Evolutionary conservation across 2,329 filamentous ascomycete genomes (phyloP).

Genomic region (Fusarium sp.): DNA sequence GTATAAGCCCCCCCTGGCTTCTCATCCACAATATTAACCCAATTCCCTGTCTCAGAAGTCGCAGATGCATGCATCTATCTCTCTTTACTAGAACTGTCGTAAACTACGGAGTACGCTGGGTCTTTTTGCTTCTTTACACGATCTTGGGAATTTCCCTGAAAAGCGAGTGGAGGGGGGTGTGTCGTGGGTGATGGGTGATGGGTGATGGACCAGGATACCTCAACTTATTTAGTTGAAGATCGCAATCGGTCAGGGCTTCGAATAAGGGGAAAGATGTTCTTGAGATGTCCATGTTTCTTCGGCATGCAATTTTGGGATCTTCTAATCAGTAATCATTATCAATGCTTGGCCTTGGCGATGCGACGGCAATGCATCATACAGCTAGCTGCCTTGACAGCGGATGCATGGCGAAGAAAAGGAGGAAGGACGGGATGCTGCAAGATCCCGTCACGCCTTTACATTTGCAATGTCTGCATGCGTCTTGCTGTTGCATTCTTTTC

Average conservation of each 20-base stretch:
- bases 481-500: neutral
- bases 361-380: neutral
- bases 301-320: slow-evolving; percentile 28
- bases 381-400: neutral
- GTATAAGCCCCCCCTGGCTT: slow-evolving; percentile 14
- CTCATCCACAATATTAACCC: neutral
- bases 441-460: neutral
- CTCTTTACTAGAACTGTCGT: neutral
- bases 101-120: too few species aligned
- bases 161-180: slow-evolving; percentile 1
- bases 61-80: neutral
- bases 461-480: neutral
- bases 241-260: slow-evolving; percentile 27
- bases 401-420: neutral
- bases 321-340: neutral
- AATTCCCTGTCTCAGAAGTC: slow-evolving; percentile 14
- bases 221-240: slow-evolving; percentile 32
- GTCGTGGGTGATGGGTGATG: neutral
- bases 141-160: slow-evolving; percentile 9
- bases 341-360: slow-evolving; percentile 6
- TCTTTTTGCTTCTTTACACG: slow-evolving; percentile 1
- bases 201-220: neutral
- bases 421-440: neutral
- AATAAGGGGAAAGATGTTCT: slow-evolving; percentile 21
- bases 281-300: slow-evolving; percentile 19